Evolutionary conservation across 2,329 filamentous ascomycete genomes (phyloP), one percentile per base, ranked within the genome.

Genomic region (Paraphaeosphaeria sporulosa): DNA sequence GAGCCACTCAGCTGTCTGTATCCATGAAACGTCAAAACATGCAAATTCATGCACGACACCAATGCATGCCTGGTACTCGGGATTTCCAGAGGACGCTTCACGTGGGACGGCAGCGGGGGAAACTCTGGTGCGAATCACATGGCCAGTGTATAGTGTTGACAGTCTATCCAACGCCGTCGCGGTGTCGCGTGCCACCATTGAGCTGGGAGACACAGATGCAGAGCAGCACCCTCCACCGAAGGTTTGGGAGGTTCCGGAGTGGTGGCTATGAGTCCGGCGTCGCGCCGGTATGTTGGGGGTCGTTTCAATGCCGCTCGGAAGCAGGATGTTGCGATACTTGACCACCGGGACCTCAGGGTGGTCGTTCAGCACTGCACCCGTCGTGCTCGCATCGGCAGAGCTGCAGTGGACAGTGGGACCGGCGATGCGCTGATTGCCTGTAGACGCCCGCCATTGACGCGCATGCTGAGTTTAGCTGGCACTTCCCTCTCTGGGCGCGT

Each of bases 21-120:
- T 43, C 17, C 40, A 59, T 47, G 59, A 63, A 58, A 58, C 55
- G 40, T 58, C 55, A 61, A 67, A 67, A 66, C 40, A 21, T 19
- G 1, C 40, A 21, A 19, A 6, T 43, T 43, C 59, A 59, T 43
- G 32, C 23, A n/a, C 25, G 32, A 58, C 64, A 44, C 63, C 54
- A 12, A 40, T 17, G 10, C 36, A 47, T 25, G 13, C 25, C 12
- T 19, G 6, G 40, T 19, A n/a, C 21, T 46, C 15, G 21, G 44
- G 23, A 27, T 47, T 8, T 9, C 9, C 43, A 7, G 15, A 19
- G 43, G n/a, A n/a, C 43, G 15, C 44, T 47, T 47, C 44, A 47
- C 21, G 44, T 47, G 44, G 44, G 15, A 30, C 12, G 27, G 7
- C 21, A 21, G 21, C 12, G 2, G 13, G 17, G 21, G 38, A 32